These are phyloP conservation scores for Naematelia aurantialba DNA, from an alignment of 768 basidiomycete species.

Conservation along the genomic window DNA sequence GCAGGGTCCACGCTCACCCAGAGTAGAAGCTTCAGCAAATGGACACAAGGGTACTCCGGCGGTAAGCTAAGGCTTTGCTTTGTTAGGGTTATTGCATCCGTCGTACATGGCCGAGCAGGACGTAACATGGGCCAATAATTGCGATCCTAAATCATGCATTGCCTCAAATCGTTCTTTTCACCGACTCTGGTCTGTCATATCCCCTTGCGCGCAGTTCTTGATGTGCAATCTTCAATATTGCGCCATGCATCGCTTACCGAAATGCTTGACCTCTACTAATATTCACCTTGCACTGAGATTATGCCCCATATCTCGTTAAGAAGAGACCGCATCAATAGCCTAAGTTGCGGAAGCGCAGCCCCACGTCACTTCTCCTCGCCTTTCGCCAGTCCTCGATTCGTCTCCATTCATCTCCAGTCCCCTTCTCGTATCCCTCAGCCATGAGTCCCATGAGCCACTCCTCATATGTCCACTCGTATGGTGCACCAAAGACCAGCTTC, in stretches of 20 bases:
- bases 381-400: constrained; percentile 38
- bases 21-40: not conserved
- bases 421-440: constrained; percentile 25
- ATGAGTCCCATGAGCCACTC: constrained; percentile 44
- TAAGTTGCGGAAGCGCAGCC: constrained; percentile 33
- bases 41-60: not conserved
- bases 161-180: not conserved
- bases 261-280: too few species aligned
- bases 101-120: not conserved
- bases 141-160: not conserved
- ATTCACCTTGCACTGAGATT: too few species aligned
- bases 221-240: too few species aligned
- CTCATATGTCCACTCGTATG: constrained; percentile 43
- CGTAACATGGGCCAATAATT: not conserved
- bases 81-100: too few species aligned
- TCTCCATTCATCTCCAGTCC: constrained; percentile 3
- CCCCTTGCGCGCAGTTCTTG: too few species aligned
- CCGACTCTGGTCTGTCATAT: too few species aligned
- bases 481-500: constrained; percentile 41
- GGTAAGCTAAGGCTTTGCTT: not conserved
- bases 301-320: too few species aligned
- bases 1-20: not conserved
- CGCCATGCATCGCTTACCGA: too few species aligned
- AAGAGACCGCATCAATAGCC: too few species aligned
- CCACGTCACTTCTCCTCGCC: constrained; percentile 32